Conservation (phyloP, 768 basidiomycete genomes). For the Trametes gibbosa region DNA sequence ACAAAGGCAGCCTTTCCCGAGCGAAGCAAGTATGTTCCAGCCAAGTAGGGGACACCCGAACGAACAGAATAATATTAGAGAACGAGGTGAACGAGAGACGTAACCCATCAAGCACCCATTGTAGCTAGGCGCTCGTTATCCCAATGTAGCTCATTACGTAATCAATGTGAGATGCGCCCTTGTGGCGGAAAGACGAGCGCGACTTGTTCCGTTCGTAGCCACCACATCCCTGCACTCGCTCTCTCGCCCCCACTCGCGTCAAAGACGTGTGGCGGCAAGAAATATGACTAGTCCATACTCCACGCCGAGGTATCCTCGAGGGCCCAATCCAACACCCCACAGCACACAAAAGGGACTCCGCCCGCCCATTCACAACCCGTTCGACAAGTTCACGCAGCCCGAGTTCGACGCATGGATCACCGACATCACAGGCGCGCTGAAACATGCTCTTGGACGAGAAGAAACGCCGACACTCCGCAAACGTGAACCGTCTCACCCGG, state of each 20-base stretch:
- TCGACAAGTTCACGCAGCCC: conserved; percentile 64
- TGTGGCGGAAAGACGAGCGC: conserved; percentile 4
- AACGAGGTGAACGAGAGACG: no score
- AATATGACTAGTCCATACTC: conserved; percentile 24
- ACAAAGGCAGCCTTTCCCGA: neutral
- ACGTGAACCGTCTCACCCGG: conserved; percentile 23
- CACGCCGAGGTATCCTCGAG: conserved; percentile 18
- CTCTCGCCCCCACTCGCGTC: neutral
- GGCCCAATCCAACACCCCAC: conserved; percentile 24
- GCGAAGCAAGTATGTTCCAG: neutral
- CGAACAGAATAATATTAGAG: no score
- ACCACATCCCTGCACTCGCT: neutral
- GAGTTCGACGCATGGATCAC: conserved; percentile 74
- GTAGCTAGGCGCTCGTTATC: no score
- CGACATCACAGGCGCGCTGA: conserved; percentile 56
- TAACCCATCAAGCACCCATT: no score
- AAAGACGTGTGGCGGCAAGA: neutral
- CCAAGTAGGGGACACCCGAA: no score
- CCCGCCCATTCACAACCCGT: conserved; percentile 66
- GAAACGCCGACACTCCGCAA: neutral
- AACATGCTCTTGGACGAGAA: conserved; percentile 54
- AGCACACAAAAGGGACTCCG: conserved; percentile 26
- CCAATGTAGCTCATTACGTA: neutral
- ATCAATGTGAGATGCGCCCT: conserved; percentile 4
- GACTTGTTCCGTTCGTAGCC: neutral